Base-by-base conservation (phyloP, 441 rosid species). In the Populus trichocarpa region DNA sequence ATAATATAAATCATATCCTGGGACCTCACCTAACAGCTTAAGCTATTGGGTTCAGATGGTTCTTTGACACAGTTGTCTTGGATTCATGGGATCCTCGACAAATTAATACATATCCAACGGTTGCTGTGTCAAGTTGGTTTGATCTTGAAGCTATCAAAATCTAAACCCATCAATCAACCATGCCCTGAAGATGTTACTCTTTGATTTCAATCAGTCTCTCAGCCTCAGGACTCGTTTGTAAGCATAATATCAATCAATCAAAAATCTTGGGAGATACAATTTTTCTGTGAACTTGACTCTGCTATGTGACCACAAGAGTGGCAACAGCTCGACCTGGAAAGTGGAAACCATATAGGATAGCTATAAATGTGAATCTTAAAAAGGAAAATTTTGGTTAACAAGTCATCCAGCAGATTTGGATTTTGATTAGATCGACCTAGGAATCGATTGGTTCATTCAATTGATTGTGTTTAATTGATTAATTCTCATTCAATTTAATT, bases 141-240 rank as follows among this genome's bases (percentile, higher is more conserved):
- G 84, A 80, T 80, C 67, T 74, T 30, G 72, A 76, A 71, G 75
- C 82, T 67, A 73, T 70, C 84, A 69, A 65, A 73, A 30, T 76
- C 78, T 20, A 23, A 53, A 78, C 33, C 38, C 35, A 46, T 65
- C 72, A 6, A 75, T 66, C 71, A 74, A 70, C 67, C 42, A 14
- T 50, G 70, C 10, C 8, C 53, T 59, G 23, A 50, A 30, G 68
- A 57, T 38, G 6, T 23, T 10, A 64, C 5, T 64, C 32, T 13
- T 6, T 2, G 68, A 64, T 64, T 64, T 64, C 12, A 9, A 1
- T 10, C 13, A 26, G 13, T 8, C 68, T 25, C 14, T 40, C 50
- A 20, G 66, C 23, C 18, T 16, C 68, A 10, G 26, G 23, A 61
- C 68, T 64, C 20, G 26, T 25, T 53, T 36, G 25, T 36, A 40